A percentile compares a stretch with the other conserved stretches of the same genome.
These are phyloP conservation scores for Penicillium canescens DNA, from an alignment of 495 filamentous ascomycete species.

Conservation along the genomic window DNA sequence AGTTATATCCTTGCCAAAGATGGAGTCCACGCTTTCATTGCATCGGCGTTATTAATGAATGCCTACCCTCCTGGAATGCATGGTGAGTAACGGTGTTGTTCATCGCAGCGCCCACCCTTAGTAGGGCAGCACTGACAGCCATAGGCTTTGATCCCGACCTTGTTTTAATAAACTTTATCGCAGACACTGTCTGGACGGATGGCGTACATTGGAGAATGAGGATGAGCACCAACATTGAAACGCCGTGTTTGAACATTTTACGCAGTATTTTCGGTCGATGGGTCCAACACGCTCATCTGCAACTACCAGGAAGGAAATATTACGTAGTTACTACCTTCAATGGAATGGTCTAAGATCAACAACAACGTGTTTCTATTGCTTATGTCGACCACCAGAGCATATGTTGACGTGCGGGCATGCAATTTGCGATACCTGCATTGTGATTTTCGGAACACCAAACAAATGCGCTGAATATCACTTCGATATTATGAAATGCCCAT, in stretches of 20 bases:
- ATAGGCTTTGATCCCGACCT: conserved; percentile 1
- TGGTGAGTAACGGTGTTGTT: conserved; percentile 2
- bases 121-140: not conserved
- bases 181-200: not conserved
- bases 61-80: conserved; percentile 14
- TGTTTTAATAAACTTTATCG: conserved; percentile 2
- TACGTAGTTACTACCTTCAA: not conserved
- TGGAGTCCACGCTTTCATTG: conserved; percentile 6
- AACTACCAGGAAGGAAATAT: not conserved
- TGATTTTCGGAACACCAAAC: conserved; percentile 19
- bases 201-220: not conserved
- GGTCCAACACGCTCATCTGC: not conserved
- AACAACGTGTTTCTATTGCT: conserved; percentile 28
- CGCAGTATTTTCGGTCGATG: conserved; percentile 16
- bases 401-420: conserved; percentile 32
- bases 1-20: not conserved
- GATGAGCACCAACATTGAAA: conserved; percentile 2
- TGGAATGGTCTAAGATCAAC: conserved; percentile 11
- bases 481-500: conserved; percentile 23
- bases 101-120: not conserved
- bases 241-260: conserved; percentile 4
- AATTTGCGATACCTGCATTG: conserved; percentile 33
- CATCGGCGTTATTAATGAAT: conserved; percentile 12
- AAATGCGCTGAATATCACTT: conserved; percentile 17
- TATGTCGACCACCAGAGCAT: conserved; percentile 30